phyloP scores from a whole-genome alignment of 2,329 filamentous ascomycete genomes.

The Botrytis deweyae region DNA sequence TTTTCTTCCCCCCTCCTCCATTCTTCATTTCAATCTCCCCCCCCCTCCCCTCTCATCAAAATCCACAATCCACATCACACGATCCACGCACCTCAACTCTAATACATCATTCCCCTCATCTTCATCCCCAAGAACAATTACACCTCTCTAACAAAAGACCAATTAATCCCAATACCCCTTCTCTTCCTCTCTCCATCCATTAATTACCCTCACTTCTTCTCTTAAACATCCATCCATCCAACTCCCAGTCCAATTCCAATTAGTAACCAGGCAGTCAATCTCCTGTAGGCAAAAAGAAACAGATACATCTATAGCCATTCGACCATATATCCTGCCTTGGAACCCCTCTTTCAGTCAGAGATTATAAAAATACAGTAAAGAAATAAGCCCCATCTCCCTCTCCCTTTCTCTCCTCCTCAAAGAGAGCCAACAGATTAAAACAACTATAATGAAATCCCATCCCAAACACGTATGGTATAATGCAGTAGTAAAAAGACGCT shows the following conservation, averaged over 20 bases:
- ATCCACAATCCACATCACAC: background rate
- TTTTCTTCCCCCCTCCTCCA: background rate
- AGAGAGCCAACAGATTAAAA: slow-evolving; percentile 8
- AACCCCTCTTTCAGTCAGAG: background rate
- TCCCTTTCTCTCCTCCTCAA: background rate
- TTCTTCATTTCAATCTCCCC: no score
- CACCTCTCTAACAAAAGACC: background rate
- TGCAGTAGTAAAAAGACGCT: slow-evolving; percentile 16
- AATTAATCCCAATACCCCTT: background rate
- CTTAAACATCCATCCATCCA: background rate
- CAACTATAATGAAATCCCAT: background rate
- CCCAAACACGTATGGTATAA: slow-evolving; percentile 20
- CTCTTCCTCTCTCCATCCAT: background rate
- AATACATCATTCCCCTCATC: background rate
- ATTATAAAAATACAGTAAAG: background rate
- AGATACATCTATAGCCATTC: background rate
- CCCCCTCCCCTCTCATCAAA: background rate
- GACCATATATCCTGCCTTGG: background rate
- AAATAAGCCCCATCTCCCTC: background rate
- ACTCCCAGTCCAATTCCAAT: background rate
- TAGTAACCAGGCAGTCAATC: background rate
- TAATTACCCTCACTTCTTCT: background rate
- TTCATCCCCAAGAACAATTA: background rate
- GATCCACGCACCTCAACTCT: no score
- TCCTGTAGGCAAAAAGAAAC: background rate